Conservation (phyloP, 306 rosid species). For the Senna siamea region DNA sequence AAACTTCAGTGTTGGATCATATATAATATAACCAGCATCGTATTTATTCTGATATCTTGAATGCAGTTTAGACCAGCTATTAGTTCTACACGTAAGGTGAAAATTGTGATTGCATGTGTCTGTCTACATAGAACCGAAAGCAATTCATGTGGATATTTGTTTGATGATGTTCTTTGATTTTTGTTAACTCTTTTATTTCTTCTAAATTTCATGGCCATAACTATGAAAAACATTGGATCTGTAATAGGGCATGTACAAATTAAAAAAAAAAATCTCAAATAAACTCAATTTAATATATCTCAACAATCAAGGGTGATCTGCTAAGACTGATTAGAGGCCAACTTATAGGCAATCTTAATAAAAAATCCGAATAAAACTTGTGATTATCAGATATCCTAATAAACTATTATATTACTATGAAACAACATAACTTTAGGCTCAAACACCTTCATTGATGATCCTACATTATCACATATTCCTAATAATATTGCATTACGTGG, state of each 20-base stretch:
- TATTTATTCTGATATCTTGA: neutral
- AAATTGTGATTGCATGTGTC: neutral
- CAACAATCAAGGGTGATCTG: neutral
- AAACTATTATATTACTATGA: neutral
- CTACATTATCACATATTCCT: neutral
- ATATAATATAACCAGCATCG: neutral
- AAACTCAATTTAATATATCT: neutral
- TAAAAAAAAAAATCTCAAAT: neutral
- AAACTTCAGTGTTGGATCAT: neutral
- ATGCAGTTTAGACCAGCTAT: neutral
- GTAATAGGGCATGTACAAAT: neutral
- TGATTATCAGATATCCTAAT: neutral
- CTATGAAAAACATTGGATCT: conserved; percentile 3
- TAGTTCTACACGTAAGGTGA: neutral
- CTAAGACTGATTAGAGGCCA: no score
- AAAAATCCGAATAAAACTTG: neutral
- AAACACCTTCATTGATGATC: neutral
- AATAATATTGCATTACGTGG: neutral
- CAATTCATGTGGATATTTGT: neutral
- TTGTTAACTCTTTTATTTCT: conserved; percentile 6
- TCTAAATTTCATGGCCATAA: conserved; percentile 6
- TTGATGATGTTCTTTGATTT: conserved; percentile 17
- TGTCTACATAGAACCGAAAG: neutral
- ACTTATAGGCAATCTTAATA: neutral
- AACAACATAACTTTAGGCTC: neutral